Evolutionary conservation across 495 filamentous ascomycete genomes (phyloP), one percentile per base, ranked within the genome.

Genomic region (Ascodesmis nigricans): DNA sequence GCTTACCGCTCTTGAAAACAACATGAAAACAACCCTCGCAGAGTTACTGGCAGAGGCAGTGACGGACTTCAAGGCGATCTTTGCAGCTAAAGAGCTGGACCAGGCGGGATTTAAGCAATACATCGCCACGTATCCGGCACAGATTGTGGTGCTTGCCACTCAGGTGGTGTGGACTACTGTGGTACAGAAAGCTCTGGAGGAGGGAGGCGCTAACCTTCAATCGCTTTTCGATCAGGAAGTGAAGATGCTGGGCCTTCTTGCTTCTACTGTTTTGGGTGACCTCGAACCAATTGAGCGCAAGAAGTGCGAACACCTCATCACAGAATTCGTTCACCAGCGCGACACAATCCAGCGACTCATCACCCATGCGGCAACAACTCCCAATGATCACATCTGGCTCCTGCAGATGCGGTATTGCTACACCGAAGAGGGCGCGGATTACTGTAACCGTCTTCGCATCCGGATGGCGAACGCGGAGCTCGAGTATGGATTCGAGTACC

Each of bases 321-420:
- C 90, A 8, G 87, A 99, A 53, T 93, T 84, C 52, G 87, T 99
- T 11, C 87, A 95, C 50, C 87, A 99, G 53, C 73, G 87, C 28
- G 87, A 95, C 53, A 65, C 75, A 22, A 87, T 91, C 39, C 71
- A 76, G 37, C 84, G 76, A 46, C 67, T 99, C 16, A 66, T 78
- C 35, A 63, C 72, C 31, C 63, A 66, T 30, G 72, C 71, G 36
- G 90, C 87, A 11, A 64, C 65, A 22, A 70, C 70, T n/a, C 62
- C 79, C 10, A 75, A 66, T 20, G 82, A 99, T 51, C 78, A 91
- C 48, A 53, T 83, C 39, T 99, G 87, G 87, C 65, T 91, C 5
- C 62, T 93, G n/a, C 82, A 87, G 53, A 93, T 99, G 84, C 78
- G 90, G 37, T 99, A 91, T 51, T 71, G 90, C 30, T 95, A 92